phyloP scores from a whole-genome alignment of 2,329 filamentous ascomycete species.

The Aspergillus fumigatiaffinis region DNA sequence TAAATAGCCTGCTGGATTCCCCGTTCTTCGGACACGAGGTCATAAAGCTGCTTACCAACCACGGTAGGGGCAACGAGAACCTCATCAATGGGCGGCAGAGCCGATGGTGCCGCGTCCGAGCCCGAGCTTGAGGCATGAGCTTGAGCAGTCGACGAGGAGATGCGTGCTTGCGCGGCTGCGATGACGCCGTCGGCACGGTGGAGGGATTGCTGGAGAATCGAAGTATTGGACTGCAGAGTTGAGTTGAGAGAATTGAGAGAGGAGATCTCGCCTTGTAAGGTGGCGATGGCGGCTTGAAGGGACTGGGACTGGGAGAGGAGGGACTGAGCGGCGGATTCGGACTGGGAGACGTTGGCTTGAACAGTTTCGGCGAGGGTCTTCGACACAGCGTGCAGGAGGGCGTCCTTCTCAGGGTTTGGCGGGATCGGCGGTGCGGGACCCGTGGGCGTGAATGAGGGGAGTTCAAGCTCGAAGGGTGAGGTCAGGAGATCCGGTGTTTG shows the following conservation, averaged over 20 bases:
- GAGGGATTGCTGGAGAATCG: conserved; percentile 72
- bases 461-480: conserved; percentile 58
- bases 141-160: conserved; percentile 19
- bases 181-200: conserved; percentile 75
- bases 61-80: conserved; percentile 90
- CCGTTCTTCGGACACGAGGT: conserved; percentile 80
- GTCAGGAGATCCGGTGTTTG: conserved; percentile 57
- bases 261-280: conserved; percentile 69
- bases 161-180: conserved; percentile 62
- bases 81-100: conserved; percentile 76
- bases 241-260: conserved; percentile 67
- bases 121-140: conserved; percentile 14
- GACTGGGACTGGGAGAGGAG: conserved; percentile 75
- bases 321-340: conserved; percentile 68
- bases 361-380: conserved; percentile 65
- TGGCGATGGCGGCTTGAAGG: conserved; percentile 64
- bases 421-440: conserved; percentile 77
- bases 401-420: conserved; percentile 93
- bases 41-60: conserved; percentile 88
- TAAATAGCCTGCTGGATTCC: conserved; percentile 85
- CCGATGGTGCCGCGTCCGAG: conserved; percentile 32
- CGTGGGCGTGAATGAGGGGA: conserved; percentile 44
- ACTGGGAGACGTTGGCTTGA: conserved; percentile 65
- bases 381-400: conserved; percentile 73
- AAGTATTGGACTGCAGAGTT: conserved; percentile 70